phyloP scores from a whole-genome alignment of 768 basidiomycete species.

The Tremella fuciformis region DNA sequence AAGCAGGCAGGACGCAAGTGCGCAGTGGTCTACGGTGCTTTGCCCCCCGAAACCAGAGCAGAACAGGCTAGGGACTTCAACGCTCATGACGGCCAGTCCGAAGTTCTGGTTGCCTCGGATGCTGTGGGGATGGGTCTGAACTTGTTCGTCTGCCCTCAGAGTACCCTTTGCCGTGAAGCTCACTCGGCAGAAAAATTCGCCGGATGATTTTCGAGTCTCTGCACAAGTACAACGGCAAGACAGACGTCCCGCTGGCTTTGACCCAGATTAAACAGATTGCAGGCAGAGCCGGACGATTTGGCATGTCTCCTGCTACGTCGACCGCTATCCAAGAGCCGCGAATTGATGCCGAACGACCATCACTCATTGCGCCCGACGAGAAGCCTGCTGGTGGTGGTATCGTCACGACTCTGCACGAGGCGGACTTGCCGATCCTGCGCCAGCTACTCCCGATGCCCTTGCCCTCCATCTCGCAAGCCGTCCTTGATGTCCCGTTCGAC shows the following conservation, averaged over 20 bases:
- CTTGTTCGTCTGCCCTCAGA: slow-evolving; percentile 59
- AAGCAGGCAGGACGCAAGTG: slow-evolving; percentile 68
- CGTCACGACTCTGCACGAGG: slow-evolving; percentile 66
- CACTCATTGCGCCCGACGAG: slow-evolving; percentile 9
- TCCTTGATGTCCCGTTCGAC: slow-evolving; percentile 52
- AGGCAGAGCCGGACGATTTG: slow-evolving; percentile 87
- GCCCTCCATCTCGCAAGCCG: slow-evolving; percentile 59
- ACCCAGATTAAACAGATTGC: slow-evolving; percentile 92
- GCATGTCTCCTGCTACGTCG: slow-evolving; percentile 52
- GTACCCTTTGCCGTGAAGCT: slow-evolving; percentile 9
- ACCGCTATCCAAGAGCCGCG: not conserved
- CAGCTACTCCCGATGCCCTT: slow-evolving; percentile 60
- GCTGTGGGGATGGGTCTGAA: slow-evolving; percentile 98
- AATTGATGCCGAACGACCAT: slow-evolving; percentile 31
- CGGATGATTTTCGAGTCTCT: slow-evolving; percentile 75
- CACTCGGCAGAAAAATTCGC: slow-evolving; percentile 71
- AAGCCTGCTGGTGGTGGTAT: slow-evolving; percentile 58
- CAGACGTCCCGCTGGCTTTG: slow-evolving; percentile 58
- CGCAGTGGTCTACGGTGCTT: slow-evolving; percentile 85
- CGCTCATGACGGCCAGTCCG: slow-evolving; percentile 72
- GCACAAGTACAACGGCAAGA: slow-evolving; percentile 63
- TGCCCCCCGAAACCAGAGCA: slow-evolving; percentile 86
- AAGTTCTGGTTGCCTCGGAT: slow-evolving; percentile 89
- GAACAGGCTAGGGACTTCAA: slow-evolving; percentile 94
- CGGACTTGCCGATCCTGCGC: slow-evolving; percentile 64